These are phyloP conservation scores for Aspergillus asperescens DNA, from an alignment of 495 filamentous ascomycete species.

Conservation along the genomic window DNA sequence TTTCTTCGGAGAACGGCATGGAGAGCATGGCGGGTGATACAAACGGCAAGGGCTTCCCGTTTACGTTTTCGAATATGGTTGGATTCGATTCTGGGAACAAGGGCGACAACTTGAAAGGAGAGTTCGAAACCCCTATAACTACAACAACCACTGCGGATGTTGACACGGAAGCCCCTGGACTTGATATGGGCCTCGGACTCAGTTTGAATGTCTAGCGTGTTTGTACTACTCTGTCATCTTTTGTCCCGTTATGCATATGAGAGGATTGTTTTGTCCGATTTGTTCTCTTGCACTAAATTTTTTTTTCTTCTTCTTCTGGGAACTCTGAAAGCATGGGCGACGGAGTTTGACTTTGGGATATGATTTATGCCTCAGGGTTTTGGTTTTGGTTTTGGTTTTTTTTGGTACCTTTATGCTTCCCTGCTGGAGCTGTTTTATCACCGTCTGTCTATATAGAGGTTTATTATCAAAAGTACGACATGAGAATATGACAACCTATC, in stretches of 20 bases:
- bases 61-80: slow-evolving; percentile 26
- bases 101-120: slow-evolving; percentile 23
- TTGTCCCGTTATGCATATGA: slow-evolving; percentile 5
- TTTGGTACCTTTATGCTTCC: background rate
- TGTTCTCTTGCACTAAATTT: background rate
- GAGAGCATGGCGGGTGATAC: slow-evolving; percentile 7
- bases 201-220: slow-evolving; percentile 17
- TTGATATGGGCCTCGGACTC: slow-evolving; percentile 34
- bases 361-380: background rate
- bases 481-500: slow-evolving; percentile 13
- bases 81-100: slow-evolving; percentile 32
- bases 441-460: slow-evolving; percentile 7
- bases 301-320: background rate
- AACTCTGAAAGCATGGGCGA: slow-evolving; percentile 3
- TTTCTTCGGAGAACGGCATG: slow-evolving; percentile 27
- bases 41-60: slow-evolving; percentile 18
- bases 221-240: slow-evolving; percentile 7
- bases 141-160: slow-evolving; percentile 13
- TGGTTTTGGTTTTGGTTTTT: slow-evolving; percentile 2
- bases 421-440: slow-evolving; percentile 8
- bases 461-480: slow-evolving; percentile 12
- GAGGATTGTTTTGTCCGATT: background rate
- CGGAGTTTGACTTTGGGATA: slow-evolving; percentile 4
- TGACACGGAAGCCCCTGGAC: slow-evolving; percentile 16
- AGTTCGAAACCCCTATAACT: slow-evolving; percentile 14